Conservation (phyloP, 352 stramenopile genomes). For the Globisporangium mamillatum region DNA sequence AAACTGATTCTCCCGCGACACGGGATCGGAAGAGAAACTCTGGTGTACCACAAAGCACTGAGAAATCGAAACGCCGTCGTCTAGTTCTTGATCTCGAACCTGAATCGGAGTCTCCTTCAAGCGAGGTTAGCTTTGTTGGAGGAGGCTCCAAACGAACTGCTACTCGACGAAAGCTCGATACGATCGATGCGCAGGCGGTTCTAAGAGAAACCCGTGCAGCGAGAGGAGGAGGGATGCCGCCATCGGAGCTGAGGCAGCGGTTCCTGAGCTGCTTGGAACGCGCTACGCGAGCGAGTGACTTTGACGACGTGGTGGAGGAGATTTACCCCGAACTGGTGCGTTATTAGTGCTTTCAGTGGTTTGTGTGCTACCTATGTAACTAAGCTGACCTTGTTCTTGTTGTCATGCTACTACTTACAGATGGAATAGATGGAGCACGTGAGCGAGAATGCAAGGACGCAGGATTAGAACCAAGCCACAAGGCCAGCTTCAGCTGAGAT, state of each 20-base stretch:
- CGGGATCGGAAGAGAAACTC: constrained; percentile 10
- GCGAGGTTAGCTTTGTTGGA: constrained; percentile 8
- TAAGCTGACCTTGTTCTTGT: not conserved
- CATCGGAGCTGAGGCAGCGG: constrained; percentile 8
- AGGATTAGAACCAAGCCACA: not conserved
- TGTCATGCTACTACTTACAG: not conserved
- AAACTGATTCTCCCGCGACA: not conserved
- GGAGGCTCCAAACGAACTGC: not conserved
- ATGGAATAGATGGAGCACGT: not conserved
- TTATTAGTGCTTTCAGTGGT: not conserved
- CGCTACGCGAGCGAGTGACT: constrained; percentile 17
- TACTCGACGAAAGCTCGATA: constrained; percentile 4
- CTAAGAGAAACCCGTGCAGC: not conserved
- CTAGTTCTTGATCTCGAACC: constrained; percentile 14
- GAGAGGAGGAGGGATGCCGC: constrained; percentile 10
- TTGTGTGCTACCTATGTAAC: not conserved
- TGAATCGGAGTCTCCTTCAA: constrained; percentile 16
- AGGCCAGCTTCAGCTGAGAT: not conserved
- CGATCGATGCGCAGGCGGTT: not conserved
- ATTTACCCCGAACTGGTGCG: constrained; percentile 40
- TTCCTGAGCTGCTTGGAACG: constrained; percentile 19
- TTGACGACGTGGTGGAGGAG: constrained; percentile 41
- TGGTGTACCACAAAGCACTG: not conserved
- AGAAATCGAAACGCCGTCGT: constrained; percentile 20
- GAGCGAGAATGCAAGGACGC: too few species aligned